These are phyloP conservation scores for Apium graveolens DNA, from an alignment of 129 eudicot species.

Conservation along the genomic window DNA sequence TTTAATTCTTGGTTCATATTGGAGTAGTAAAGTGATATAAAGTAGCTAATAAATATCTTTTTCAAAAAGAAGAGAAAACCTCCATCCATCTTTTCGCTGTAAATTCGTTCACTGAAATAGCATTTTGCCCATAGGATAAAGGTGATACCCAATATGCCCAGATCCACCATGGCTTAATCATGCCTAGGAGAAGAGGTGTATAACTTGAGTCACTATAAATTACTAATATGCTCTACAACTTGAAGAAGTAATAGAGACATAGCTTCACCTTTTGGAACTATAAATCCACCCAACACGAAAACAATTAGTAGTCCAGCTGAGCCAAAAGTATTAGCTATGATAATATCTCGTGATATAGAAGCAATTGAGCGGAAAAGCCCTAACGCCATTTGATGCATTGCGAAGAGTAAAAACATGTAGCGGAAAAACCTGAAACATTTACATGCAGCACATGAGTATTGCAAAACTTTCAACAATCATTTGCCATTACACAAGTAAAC, in stretches of 20 bases:
- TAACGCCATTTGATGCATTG: conserved; percentile 84
- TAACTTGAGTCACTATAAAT: conserved; percentile 4
- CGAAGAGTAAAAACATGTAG: conserved; percentile 49
- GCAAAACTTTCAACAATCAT: background rate
- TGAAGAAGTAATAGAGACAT: background rate
- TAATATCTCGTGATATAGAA: conserved; percentile 55
- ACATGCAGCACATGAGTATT: background rate
- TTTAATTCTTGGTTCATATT: background rate
- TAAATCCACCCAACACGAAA: conserved; percentile 77
- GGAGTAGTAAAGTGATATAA: background rate
- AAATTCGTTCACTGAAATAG: conserved; percentile 82
- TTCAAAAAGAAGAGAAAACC: conserved; percentile 25
- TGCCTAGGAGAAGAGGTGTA: conserved; percentile 32
- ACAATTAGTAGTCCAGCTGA: conserved; percentile 59
- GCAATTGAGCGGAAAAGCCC: conserved; percentile 79
- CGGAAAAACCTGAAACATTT: conserved; percentile 66
- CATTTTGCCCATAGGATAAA: conserved; percentile 70
- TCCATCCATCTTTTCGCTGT: conserved; percentile 72
- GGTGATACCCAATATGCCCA: conserved; percentile 97
- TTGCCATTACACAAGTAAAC: conserved; percentile 1
- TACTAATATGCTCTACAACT: background rate
- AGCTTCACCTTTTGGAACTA: conserved; percentile 56
- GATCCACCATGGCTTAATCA: conserved; percentile 89
- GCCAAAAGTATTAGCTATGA: conserved; percentile 67
- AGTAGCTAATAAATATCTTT: background rate